Percentiles rank a stretch among this genome's conserved stretches.
Evolutionary conservation across 345 rosid species (phyloP).

Genomic region (Isatis tinctoria): DNA sequence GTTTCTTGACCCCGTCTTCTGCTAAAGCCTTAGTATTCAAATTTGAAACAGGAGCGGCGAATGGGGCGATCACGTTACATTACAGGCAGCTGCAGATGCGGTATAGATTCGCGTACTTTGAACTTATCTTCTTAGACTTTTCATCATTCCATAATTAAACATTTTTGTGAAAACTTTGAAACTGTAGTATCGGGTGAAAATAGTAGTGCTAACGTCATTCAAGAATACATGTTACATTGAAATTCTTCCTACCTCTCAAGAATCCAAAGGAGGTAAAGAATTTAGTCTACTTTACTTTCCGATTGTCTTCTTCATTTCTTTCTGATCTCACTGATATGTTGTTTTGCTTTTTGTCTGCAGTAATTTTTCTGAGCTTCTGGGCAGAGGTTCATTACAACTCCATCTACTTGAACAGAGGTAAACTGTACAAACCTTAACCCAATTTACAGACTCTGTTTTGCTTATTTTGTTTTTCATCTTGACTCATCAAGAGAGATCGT

Average conservation of each 20-base stretch:
- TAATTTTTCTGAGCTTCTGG: conserved; percentile 83
- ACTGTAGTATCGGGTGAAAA: conserved; percentile 63
- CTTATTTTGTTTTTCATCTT: background rate
- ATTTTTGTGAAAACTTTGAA: background rate
- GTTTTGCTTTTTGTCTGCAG: conserved; percentile 41
- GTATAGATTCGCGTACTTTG: conserved; percentile 32
- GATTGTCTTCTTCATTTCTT: background rate
- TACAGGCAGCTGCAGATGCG: conserved; percentile 78
- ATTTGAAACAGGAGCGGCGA: conserved; percentile 55
- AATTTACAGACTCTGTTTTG: background rate
- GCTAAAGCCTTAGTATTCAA: background rate
- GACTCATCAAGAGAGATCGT: background rate
- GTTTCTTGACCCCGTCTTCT: background rate
- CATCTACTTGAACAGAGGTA: conserved; percentile 68
- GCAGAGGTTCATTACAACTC: conserved; percentile 99
- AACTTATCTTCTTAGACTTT: background rate
- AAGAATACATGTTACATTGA: conserved; percentile 86
- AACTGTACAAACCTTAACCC: background rate
- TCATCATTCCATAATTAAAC: background rate
- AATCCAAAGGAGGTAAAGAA: conserved; percentile 59
- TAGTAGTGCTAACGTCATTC: conserved; percentile 79
- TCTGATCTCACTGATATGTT: background rate
- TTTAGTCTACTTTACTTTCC: background rate
- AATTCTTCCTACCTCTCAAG: conserved; percentile 67
- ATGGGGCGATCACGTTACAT: conserved; percentile 43